These are phyloP conservation scores for Mucor lusitanicus DNA, from an alignment of 371 early-diverging fungal species.

Conservation along the genomic window DNA sequence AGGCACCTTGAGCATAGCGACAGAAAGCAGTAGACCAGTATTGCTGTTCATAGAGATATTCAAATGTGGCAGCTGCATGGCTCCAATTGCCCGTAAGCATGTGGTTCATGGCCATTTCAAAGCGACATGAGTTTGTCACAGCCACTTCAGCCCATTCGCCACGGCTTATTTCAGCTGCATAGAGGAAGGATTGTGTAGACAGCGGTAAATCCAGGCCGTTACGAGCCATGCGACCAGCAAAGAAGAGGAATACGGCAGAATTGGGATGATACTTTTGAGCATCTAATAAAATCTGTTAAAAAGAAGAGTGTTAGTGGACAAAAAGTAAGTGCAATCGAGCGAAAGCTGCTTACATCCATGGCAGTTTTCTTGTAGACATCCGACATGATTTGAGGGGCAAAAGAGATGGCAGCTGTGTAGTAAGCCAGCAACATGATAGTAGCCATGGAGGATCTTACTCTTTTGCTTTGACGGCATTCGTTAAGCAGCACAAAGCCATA, in stretches of 20 bases:
- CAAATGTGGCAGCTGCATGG: conserved; percentile 50
- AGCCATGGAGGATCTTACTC: conserved; percentile 59
- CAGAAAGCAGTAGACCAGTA: conserved; percentile 67
- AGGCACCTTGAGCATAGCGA: conserved; percentile 58
- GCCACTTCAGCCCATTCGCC: conserved; percentile 52
- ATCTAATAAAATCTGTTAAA: conserved; percentile 47
- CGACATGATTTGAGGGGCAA: conserved; percentile 44
- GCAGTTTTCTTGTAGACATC: conserved; percentile 44
- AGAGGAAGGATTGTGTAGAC: conserved; percentile 55
- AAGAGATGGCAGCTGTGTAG: conserved; percentile 38
- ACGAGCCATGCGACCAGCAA: conserved; percentile 56
- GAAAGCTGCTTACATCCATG: conserved; percentile 36
- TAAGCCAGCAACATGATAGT: conserved; percentile 55
- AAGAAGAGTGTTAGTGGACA: not conserved
- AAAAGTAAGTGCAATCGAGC: not conserved
- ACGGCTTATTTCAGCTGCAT: conserved; percentile 42
- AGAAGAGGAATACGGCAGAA: conserved; percentile 58
- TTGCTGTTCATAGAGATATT: conserved; percentile 47
- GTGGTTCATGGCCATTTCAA: conserved; percentile 62
- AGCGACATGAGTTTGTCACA: conserved; percentile 51
- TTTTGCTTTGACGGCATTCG: conserved; percentile 50
- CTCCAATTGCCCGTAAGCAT: conserved; percentile 58
- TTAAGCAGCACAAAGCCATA: conserved; percentile 60
- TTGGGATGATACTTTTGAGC: conserved; percentile 57
- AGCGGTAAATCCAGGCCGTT: conserved; percentile 46